These are phyloP conservation scores for Annulohypoxylon bovei DNA, from an alignment of 495 filamentous ascomycete genomes.

Conservation along the genomic window DNA sequence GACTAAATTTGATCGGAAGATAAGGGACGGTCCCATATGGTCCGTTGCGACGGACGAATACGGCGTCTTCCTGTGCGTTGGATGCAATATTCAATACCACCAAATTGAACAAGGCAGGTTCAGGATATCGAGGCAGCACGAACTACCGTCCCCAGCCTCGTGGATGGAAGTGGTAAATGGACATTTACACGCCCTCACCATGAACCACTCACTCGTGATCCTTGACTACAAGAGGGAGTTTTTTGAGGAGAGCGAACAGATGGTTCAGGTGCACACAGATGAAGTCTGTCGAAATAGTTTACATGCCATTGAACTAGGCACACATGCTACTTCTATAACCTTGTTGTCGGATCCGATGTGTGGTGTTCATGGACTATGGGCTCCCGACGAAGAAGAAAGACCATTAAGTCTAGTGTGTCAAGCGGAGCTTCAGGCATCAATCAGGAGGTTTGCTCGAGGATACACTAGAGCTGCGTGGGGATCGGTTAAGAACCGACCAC, in stretches of 20 bases:
- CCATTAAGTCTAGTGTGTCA: slow-evolving; percentile 61
- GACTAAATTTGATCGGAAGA: slow-evolving; percentile 54
- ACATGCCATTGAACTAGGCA: slow-evolving; percentile 53
- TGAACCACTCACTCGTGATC: slow-evolving; percentile 56
- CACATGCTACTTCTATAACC: slow-evolving; percentile 44
- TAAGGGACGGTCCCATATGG: slow-evolving; percentile 51
- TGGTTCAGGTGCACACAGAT: slow-evolving; percentile 50
- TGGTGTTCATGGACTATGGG: slow-evolving; percentile 62
- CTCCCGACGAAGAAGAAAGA: slow-evolving; percentile 51
- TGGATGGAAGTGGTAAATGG: slow-evolving; percentile 52
- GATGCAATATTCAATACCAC: slow-evolving; percentile 56
- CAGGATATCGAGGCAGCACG: slow-evolving; percentile 46
- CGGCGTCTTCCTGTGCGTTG: slow-evolving; percentile 59
- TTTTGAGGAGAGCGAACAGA: slow-evolving; percentile 31
- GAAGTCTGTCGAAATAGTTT: slow-evolving; percentile 47
- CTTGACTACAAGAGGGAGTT: slow-evolving; percentile 49
- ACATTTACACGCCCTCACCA: slow-evolving; percentile 56
- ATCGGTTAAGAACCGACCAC: slow-evolving; percentile 31
- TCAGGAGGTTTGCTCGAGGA: slow-evolving; percentile 59
- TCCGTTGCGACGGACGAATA: slow-evolving; percentile 53
- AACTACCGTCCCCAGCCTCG: slow-evolving; percentile 56
- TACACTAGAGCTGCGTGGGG: slow-evolving; percentile 57
- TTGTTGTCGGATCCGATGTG: slow-evolving; percentile 60
- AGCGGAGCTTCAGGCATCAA: slow-evolving; percentile 58
- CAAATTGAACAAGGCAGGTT: slow-evolving; percentile 60